Percentiles rank a stretch among this genome's conserved stretches.
phyloP scores from a whole-genome alignment of 2,329 filamentous ascomycete species.

The Diaporthe sp. region DNA sequence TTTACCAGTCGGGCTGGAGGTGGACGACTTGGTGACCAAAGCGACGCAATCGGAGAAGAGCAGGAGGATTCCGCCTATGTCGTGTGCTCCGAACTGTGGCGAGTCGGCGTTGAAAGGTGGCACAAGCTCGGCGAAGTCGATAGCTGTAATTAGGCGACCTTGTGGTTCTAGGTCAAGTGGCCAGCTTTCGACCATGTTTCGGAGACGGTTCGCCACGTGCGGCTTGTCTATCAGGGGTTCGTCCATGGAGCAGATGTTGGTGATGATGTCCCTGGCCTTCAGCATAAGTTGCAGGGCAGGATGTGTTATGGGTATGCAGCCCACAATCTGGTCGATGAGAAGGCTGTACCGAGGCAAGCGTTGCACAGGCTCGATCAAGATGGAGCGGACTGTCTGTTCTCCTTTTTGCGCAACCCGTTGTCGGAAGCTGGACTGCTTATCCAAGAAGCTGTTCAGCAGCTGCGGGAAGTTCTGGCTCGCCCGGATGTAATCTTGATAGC shows the following conservation, averaged over 20 bases:
- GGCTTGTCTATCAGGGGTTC: slow-evolving; percentile 77
- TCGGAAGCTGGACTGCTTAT: slow-evolving; percentile 86
- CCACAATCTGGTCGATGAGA: slow-evolving; percentile 95
- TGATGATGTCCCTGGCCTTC: slow-evolving; percentile 92
- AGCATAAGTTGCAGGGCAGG: slow-evolving; percentile 87
- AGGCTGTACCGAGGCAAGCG: slow-evolving; percentile 93
- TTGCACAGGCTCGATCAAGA: slow-evolving; percentile 96
- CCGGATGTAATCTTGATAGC: slow-evolving; percentile 93
- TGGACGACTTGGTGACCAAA: slow-evolving; percentile 78
- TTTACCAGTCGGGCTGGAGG: slow-evolving; percentile 76
- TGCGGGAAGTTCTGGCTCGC: slow-evolving; percentile 90
- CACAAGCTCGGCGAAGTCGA: slow-evolving; percentile 83
- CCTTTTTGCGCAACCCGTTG: slow-evolving; percentile 85
- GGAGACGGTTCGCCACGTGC: slow-evolving; percentile 80
- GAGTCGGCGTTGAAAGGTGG: slow-evolving; percentile 73
- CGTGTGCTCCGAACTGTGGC: slow-evolving; percentile 57
- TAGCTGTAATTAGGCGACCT: slow-evolving; percentile 84
- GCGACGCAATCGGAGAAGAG: slow-evolving; percentile 88
- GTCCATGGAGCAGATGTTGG: slow-evolving; percentile 96
- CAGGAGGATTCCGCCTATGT: slow-evolving; percentile 79
- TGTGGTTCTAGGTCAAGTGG: slow-evolving; percentile 78
- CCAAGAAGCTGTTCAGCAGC: slow-evolving; percentile 83
- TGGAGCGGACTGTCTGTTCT: slow-evolving; percentile 90
- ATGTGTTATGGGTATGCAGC: slow-evolving; percentile 86
- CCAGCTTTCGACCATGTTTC: slow-evolving; percentile 84